Conservation (phyloP, 169 alveolate genomes). For the Eimeria falciformis region DNA sequence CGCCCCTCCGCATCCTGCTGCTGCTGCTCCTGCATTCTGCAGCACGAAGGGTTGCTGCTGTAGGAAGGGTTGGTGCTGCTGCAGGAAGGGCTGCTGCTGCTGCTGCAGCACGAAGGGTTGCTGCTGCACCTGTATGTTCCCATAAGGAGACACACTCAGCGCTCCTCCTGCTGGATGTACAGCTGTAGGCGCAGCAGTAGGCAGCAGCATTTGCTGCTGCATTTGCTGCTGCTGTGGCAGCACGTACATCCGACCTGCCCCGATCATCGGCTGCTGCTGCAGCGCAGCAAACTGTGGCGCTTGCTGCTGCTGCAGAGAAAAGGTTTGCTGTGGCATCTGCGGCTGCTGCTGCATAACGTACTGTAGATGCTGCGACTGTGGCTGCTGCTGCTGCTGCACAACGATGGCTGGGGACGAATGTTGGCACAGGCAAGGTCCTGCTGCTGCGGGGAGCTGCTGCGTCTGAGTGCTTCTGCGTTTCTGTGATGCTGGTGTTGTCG, state of each 20-base stretch:
- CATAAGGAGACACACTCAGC: background rate
- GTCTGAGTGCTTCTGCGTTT: background rate
- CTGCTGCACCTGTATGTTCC: slow-evolving; percentile 21
- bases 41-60: background rate
- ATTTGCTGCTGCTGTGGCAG: slow-evolving; percentile 48
- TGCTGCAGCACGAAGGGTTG: slow-evolving; percentile 17
- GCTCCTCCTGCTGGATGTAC: slow-evolving; percentile 8
- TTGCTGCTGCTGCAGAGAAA: background rate
- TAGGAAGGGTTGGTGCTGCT: background rate
- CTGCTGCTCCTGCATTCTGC: slow-evolving; percentile 35
- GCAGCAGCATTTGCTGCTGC: slow-evolving; percentile 58
- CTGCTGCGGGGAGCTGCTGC: slow-evolving; percentile 46
- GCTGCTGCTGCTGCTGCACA: slow-evolving; percentile 35
- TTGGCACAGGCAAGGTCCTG: background rate
- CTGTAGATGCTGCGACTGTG: background rate
- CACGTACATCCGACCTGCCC: background rate
- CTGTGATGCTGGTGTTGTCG: background rate
- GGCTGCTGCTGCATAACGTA: slow-evolving; percentile 20
- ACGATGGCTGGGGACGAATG: background rate
- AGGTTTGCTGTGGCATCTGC: slow-evolving; percentile 26
- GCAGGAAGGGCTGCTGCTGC: background rate
- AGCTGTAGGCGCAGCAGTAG: slow-evolving; percentile 22
- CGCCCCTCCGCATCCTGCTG: background rate
- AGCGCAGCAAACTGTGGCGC: slow-evolving; percentile 3
- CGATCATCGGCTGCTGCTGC: slow-evolving; percentile 9